Conservation (phyloP, 306 rosid genomes). For the Trichosanthes truncata region DNA sequence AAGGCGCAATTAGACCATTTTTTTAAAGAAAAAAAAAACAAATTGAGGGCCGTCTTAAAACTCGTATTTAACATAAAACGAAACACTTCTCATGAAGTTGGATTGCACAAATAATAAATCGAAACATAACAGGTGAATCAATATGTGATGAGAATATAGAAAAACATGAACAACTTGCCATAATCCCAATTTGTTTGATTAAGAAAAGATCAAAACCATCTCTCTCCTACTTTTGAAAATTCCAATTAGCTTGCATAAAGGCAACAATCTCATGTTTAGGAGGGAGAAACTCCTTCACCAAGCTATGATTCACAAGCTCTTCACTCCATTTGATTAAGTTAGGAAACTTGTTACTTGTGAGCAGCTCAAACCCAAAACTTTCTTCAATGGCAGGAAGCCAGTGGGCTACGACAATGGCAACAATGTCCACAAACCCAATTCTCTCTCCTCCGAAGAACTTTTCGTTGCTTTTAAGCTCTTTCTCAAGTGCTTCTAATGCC, state of each 20-base stretch:
- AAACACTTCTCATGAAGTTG: too few species aligned
- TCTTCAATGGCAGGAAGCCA: constrained; percentile 44
- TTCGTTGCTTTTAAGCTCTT: constrained; percentile 28
- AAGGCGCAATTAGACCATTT: too few species aligned
- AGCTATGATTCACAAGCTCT: constrained; percentile 16
- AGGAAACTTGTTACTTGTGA: constrained; percentile 23
- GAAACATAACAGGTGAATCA: too few species aligned
- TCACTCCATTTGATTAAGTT: constrained; percentile 28
- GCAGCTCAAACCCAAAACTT: constrained; percentile 17
- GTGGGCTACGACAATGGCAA: constrained; percentile 20
- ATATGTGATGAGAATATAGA: too few species aligned
- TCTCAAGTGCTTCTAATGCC: constrained; percentile 32
- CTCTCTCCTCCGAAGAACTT: constrained; percentile 43
- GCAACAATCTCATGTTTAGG: neutral
- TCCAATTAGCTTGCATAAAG: neutral
- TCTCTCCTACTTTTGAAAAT: too few species aligned
- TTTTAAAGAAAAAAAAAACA: too few species aligned
- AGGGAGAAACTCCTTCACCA: constrained; percentile 28
- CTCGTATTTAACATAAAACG: too few species aligned
- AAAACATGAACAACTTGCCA: too few species aligned
- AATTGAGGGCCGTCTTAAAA: too few species aligned
- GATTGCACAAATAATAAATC: too few species aligned
- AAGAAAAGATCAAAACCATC: too few species aligned
- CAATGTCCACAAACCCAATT: constrained; percentile 42
- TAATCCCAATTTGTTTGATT: too few species aligned